Evolutionary conservation across 2,329 filamentous ascomycete species (phyloP).

Genomic region (Orbilia brochopaga): DNA sequence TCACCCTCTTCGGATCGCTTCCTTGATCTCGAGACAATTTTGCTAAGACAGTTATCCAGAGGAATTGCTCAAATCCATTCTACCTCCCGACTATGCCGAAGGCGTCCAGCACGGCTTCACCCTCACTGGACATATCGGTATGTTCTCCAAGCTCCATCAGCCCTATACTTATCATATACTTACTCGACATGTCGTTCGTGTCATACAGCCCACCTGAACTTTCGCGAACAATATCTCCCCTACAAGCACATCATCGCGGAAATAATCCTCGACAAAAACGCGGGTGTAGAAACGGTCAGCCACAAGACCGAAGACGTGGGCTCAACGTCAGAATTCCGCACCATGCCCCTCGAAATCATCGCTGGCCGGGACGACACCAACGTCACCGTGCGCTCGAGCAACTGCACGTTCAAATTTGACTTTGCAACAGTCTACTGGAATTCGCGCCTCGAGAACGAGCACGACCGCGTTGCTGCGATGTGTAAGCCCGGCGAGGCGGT

Average conservation of each 20-base stretch:
- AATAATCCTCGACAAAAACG: constrained; percentile 88
- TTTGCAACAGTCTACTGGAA: constrained; percentile 99
- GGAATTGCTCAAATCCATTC: constrained; percentile 71
- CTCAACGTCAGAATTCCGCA: constrained; percentile 81
- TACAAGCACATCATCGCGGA: constrained; percentile 87
- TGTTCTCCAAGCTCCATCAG: constrained; percentile 55
- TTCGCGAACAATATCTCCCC: constrained; percentile 79
- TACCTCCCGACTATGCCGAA: constrained; percentile 79
- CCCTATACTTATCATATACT: constrained; percentile 6
- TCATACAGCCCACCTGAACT: constrained; percentile 84
- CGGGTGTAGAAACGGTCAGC: constrained; percentile 80
- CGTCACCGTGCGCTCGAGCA: constrained; percentile 80
- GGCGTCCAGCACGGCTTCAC: constrained; percentile 77
- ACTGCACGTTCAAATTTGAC: constrained; percentile 88
- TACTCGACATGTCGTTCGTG: too few relatives aligned
- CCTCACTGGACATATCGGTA: constrained; percentile 83
- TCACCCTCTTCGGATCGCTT: too few relatives aligned
- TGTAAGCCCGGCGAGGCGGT: constrained; percentile 88
- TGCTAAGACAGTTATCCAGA: constrained; percentile 60
- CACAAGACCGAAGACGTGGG: constrained; percentile 94
- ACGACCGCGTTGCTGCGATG: constrained; percentile 73
- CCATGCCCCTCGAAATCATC: constrained; percentile 90
- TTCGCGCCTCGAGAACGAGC: constrained; percentile 85
- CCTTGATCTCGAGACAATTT: too few relatives aligned
- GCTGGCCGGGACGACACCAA: constrained; percentile 80